A percentile compares a stretch with the other conserved stretches of the same genome.
These are phyloP conservation scores for Metschnikowia shivogae DNA, from an alignment of 805 yeast genomes.

Conservation along the genomic window DNA sequence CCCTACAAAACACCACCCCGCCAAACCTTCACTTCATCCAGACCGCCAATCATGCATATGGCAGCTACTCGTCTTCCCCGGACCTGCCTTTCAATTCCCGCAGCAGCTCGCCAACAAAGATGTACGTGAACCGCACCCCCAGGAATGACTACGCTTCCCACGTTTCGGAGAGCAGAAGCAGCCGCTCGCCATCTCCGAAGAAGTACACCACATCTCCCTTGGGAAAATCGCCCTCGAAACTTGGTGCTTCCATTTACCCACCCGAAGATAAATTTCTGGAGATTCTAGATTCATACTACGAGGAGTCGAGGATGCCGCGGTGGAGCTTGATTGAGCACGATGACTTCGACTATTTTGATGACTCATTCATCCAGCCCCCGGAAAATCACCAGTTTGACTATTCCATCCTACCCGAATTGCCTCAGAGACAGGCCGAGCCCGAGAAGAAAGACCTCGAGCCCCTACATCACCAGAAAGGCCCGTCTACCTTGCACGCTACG, in stretches of 20 bases:
- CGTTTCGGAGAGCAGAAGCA: conserved; percentile 13
- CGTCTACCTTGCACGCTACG: not conserved
- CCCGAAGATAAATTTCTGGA: conserved; percentile 9
- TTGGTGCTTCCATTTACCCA: conserved; percentile 3
- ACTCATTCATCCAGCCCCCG: conserved; percentile 21
- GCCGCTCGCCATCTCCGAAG: conserved; percentile 30
- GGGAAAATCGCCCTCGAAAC: not conserved
- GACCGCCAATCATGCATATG: not conserved
- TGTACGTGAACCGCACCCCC: conserved; percentile 3
- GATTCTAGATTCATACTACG: conserved; percentile 8
- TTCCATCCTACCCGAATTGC: conserved; percentile 34
- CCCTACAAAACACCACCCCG: conserved; percentile 2
- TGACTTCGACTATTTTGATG: conserved; percentile 13
- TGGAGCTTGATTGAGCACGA: conserved; percentile 18
- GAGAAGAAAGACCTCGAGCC: not conserved
- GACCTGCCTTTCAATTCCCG: conserved; percentile 12
- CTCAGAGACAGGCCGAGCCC: conserved; percentile 11
- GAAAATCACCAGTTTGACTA: conserved; percentile 27
- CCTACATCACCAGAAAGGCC: not conserved
- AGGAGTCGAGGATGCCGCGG: conserved; percentile 15
- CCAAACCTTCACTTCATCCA: conserved; percentile 9
- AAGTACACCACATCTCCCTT: conserved; percentile 23
- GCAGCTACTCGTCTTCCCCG: conserved; percentile 13
- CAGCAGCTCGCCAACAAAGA: conserved; percentile 18
- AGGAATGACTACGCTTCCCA: conserved; percentile 12